Percentiles rank a stretch among this genome's conserved stretches.
phyloP scores from a whole-genome alignment of 129 eudicot species.

The Flaveria linearis region DNA sequence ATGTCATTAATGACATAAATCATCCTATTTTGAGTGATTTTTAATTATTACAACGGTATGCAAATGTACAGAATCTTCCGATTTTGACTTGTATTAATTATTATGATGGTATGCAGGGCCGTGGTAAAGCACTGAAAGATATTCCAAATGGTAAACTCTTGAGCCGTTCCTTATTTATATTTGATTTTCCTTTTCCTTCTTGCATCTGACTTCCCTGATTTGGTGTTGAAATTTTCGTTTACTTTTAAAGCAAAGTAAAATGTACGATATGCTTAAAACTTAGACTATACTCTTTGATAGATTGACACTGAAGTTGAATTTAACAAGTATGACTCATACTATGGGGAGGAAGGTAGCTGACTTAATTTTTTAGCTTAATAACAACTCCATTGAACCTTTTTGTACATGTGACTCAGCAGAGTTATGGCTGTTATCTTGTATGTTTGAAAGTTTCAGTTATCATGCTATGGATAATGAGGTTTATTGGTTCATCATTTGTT shows the following conservation, averaged over 20 bases:
- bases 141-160: conserved; percentile 77
- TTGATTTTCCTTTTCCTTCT: conserved; percentile 22
- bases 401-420: background rate
- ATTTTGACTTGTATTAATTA: conserved; percentile 7
- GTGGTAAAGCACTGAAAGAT: conserved; percentile 88
- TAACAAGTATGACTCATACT: background rate
- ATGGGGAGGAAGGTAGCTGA: conserved; percentile 1
- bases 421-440: background rate
- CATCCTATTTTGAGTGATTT: conserved; percentile 9
- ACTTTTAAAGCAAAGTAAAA: background rate
- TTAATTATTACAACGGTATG: background rate
- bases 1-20: conserved; percentile 7
- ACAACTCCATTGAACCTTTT: background rate
- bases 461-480: background rate
- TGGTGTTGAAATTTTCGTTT: conserved; percentile 10
- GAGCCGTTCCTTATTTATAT: background rate
- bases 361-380: background rate
- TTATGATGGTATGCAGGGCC: conserved; percentile 72
- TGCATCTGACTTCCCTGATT: background rate
- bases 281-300: conserved; percentile 13
- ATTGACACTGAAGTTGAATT: conserved; percentile 2
- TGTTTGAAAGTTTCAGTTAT: background rate
- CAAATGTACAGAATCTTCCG: background rate
- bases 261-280: background rate
- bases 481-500: background rate